These are phyloP conservation scores for Neonectria ditissima DNA, from an alignment of 2,329 filamentous ascomycete genomes.

Conservation along the genomic window DNA sequence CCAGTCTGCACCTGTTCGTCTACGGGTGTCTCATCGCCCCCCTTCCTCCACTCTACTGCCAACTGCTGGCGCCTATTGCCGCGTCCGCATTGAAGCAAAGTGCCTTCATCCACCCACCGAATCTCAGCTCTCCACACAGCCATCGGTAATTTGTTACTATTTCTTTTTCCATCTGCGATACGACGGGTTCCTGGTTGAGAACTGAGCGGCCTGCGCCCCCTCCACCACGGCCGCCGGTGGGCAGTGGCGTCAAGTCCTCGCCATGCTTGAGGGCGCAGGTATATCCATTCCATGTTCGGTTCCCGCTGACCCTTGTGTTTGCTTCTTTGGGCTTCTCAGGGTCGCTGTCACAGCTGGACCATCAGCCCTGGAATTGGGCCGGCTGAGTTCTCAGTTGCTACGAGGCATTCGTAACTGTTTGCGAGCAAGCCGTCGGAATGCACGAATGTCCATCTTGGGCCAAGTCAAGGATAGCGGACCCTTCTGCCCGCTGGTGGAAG, in stretches of 20 bases:
- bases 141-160: background rate
- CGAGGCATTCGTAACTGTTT: background rate
- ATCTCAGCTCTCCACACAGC: conserved; percentile 15
- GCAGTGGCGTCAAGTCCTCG: conserved; percentile 2
- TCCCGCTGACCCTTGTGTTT: background rate
- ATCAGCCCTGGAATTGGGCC: background rate
- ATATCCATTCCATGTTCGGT: background rate
- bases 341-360: background rate
- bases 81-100: conserved; percentile 1
- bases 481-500: background rate
- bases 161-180: background rate
- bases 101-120: background rate
- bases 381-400: background rate
- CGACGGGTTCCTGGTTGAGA: background rate
- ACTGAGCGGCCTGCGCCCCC: background rate
- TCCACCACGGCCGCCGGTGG: background rate
- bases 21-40: background rate
- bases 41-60: background rate
- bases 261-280: background rate
- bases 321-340: background rate
- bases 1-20: background rate
- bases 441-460: background rate
- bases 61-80: conserved; percentile 7
- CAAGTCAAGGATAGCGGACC: background rate
- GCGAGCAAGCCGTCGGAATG: background rate